A percentile compares a stretch with the other conserved stretches of the same genome.
Evolutionary conservation across 208 protist species (phyloP).

Genomic region (Acanthamoeba royreba): DNA sequence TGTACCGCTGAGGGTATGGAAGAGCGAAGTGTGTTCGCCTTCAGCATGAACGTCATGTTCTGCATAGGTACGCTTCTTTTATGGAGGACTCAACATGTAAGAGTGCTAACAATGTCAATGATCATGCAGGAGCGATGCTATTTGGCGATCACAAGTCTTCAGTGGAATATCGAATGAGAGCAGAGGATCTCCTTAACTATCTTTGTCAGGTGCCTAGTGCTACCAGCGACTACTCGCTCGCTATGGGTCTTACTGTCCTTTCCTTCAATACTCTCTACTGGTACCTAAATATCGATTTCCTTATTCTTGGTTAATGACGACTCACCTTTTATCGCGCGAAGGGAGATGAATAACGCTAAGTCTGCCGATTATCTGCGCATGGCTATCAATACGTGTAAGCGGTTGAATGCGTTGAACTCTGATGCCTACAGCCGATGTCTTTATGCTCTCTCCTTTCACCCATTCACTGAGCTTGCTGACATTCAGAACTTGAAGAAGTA

Average conservation of each 20-base stretch:
- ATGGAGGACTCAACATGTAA: background rate
- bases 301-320: background rate
- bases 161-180: background rate
- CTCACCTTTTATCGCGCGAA: background rate
- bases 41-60: background rate
- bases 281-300: background rate
- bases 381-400: slow-evolving; percentile 42
- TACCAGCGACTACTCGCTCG: slow-evolving; percentile 6
- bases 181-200: slow-evolving; percentile 11
- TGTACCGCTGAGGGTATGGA: background rate
- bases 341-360: slow-evolving; percentile 47
- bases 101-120: too few species aligned
- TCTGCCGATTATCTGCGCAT: background rate
- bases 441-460: slow-evolving; percentile 31
- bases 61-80: slow-evolving; percentile 5
- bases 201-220: background rate
- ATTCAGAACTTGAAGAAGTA: slow-evolving; percentile 40
- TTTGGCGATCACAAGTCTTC: background rate
- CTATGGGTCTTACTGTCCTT: background rate
- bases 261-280: slow-evolving; percentile 43
- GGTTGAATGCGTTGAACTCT: background rate
- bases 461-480: background rate
- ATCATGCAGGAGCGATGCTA: background rate
- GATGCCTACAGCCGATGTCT: slow-evolving; percentile 44
- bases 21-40: background rate